Evolutionary conservation across 2,329 filamentous ascomycete genomes (phyloP), one percentile per base, ranked within the genome.

Genomic region (Talaromyces sp.): DNA sequence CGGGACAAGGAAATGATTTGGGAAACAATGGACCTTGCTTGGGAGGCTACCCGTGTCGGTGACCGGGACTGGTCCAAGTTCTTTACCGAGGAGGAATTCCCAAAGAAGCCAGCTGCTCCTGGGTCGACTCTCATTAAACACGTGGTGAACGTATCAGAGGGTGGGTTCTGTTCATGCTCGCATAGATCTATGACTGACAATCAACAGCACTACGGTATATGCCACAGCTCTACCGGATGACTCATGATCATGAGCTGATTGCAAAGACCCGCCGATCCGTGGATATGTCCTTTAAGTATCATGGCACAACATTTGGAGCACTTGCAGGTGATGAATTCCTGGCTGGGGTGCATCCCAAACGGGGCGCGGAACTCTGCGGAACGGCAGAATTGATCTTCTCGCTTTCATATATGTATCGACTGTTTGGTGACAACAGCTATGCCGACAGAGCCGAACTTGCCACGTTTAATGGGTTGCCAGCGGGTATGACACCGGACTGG

Each of bases 21-120:
- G 64, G 64, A 65, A n/a, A 65, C 64, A 2, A 65, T 65, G 64
- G 64, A 65, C 10, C 59, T 65, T 3, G 64, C 64, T n/a, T 65
- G 64, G 64, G 52, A 65, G 37, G 64, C 64, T 33, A 65, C 60
- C 22, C 64, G 64, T 37, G 64, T 9, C 7, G 48, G 59, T 24
- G 64, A 65, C 35, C 52, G 64, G 9, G 64, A 65, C n/a, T 65
- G 64, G 64, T 62, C 64, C 37, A 54, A 59, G 33, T 65, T 65
- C n/a, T 65, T 65, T 52, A 65, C 60, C 10, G 64, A 65, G 27
- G 33, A 65, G 13, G 39, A 65, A n/a, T 65, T 65, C 7, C 64
- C 64, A 9, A 65, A 59, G 43, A 37, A 65, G 52, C 64, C 64
- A 13, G 64, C 64, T 24, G 64, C 35, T 37, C 64, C 60, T 19